A percentile compares a stretch with the other conserved stretches of the same genome.
phyloP scores from a whole-genome alignment of 2,329 filamentous ascomycete genomes.

The Pyricularia sp. region DNA sequence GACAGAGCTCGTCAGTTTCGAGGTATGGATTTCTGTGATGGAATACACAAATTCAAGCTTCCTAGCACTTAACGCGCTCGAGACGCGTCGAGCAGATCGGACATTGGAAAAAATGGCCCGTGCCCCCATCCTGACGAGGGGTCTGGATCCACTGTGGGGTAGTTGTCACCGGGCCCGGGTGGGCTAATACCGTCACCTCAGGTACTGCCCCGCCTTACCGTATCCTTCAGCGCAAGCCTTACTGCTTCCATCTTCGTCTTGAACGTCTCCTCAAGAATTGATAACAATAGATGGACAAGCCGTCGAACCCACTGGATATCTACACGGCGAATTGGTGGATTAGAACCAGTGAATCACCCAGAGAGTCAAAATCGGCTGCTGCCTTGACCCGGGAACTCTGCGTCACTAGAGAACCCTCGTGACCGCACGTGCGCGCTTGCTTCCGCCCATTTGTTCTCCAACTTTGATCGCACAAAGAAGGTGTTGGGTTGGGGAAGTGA shows the following conservation, averaged over 20 bases:
- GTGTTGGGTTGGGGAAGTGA: not conserved
- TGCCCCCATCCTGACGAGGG: not conserved
- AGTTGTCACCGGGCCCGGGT: not conserved
- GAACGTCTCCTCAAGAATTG: not conserved
- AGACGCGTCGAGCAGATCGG: not conserved
- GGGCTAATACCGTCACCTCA: not conserved
- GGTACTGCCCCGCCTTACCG: not conserved
- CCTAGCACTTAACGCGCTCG: constrained; percentile 10
- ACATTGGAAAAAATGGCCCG: not conserved
- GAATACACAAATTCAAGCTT: not conserved
- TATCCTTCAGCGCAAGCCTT: not conserved
- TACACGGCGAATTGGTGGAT: not conserved
- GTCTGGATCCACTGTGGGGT: not conserved
- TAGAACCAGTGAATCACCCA: not conserved
- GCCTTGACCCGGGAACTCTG: not conserved
- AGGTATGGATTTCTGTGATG: not conserved
- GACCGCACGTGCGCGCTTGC: not conserved
- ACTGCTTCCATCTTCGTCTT: not conserved
- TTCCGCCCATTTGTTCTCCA: not conserved
- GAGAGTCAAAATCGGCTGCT: not conserved
- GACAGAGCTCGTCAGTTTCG: not conserved
- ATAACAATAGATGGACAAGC: not conserved
- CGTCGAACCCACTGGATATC: not conserved
- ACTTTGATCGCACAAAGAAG: not conserved
- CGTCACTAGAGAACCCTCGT: not conserved